These are phyloP conservation scores for Tolypocladium album DNA, from an alignment of 2,329 filamentous ascomycete species.

Conservation along the genomic window DNA sequence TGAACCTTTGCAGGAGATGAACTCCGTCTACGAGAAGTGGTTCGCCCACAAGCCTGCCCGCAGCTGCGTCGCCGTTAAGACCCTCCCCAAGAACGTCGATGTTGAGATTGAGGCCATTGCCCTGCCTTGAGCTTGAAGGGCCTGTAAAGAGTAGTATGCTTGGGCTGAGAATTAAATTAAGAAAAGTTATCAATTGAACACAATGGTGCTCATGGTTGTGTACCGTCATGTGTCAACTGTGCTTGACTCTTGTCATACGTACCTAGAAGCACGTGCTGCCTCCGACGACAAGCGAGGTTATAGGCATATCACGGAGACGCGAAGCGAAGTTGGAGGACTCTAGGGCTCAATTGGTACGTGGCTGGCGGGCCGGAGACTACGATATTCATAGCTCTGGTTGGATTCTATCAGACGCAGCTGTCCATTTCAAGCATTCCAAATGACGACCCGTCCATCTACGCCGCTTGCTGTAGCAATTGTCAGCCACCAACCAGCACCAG, in stretches of 20 bases:
- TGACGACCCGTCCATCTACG: constrained; percentile 71
- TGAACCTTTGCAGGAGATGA: constrained; percentile 50
- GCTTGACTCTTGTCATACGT: neutral
- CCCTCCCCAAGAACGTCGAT: constrained; percentile 74
- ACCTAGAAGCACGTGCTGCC: too few relatives aligned
- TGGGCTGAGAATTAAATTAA: neutral
- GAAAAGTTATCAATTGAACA: neutral
- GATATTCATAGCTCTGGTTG: neutral
- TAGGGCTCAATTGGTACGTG: neutral
- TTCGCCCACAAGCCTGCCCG: constrained; percentile 78
- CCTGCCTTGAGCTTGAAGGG: constrained; percentile 35
- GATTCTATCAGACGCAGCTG: neutral
- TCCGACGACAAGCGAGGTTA: neutral
- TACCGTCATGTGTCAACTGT: neutral
- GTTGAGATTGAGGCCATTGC: constrained; percentile 90
- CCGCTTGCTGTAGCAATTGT: constrained; percentile 51
- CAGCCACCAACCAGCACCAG: constrained; percentile 11
- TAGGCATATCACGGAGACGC: neutral
- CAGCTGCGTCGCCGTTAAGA: constrained; percentile 83
- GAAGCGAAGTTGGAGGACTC: neutral
- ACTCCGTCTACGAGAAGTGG: constrained; percentile 74
- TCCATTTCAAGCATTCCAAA: constrained; percentile 54
- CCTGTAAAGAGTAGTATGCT: neutral
- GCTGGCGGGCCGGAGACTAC: neutral
- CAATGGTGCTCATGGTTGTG: neutral